Evolutionary conservation across 345 rosid genomes (phyloP).

Genomic region (Corchorus capsularis): DNA sequence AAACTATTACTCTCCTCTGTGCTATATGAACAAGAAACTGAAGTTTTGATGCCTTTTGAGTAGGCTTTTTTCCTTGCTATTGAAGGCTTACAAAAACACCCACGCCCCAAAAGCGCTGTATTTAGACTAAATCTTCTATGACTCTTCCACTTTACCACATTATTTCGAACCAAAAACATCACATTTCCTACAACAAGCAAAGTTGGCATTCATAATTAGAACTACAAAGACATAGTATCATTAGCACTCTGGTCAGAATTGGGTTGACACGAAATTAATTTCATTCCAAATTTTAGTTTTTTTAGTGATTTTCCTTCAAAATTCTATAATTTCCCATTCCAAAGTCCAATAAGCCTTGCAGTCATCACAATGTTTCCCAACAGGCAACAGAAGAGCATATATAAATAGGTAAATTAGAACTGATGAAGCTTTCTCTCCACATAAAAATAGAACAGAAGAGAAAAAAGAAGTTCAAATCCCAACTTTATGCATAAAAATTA

Average conservation of each 20-base stretch:
- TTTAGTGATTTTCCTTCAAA: background rate
- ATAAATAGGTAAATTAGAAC: background rate
- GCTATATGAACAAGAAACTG: constrained; percentile 39
- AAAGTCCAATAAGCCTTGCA: background rate
- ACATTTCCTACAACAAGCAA: constrained; percentile 20
- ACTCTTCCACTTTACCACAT: constrained; percentile 27
- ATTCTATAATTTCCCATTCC: background rate
- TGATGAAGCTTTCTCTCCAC: background rate
- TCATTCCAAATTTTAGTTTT: constrained; percentile 33
- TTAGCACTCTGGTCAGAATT: background rate
- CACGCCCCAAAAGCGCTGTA: background rate
- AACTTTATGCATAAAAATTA: background rate
- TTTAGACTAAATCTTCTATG: constrained; percentile 14
- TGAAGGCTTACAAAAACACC: constrained; percentile 18
- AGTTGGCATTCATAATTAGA: background rate
- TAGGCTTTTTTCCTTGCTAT: constrained; percentile 18
- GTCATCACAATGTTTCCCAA: background rate
- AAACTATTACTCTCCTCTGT: constrained; percentile 35
- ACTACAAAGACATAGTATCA: background rate
- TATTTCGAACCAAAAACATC: constrained; percentile 22
- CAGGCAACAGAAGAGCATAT: too few species aligned
- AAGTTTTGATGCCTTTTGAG: constrained; percentile 21
- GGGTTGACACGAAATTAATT: constrained; percentile 5
- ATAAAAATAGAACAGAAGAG: background rate
- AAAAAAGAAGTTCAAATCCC: background rate